A percentile compares a stretch with the other conserved stretches of the same genome.
Evolutionary conservation across 2,329 filamentous ascomycete genomes (phyloP).

Genomic region (Ceratocystis harringtonii): DNA sequence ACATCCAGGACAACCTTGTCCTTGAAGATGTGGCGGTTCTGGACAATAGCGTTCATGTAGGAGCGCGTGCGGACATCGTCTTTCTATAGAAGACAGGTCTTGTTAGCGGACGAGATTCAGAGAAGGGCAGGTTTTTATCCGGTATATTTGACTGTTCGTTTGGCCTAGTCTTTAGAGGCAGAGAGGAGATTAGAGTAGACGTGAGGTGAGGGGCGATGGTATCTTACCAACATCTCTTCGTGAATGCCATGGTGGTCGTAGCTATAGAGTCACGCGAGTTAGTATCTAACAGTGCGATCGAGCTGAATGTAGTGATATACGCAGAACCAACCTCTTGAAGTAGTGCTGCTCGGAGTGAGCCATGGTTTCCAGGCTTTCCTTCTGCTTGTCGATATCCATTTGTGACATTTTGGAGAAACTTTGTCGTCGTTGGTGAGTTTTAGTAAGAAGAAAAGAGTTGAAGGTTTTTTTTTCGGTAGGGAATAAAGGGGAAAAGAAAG

Average conservation of each 20-base stretch:
- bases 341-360: constrained; percentile 97
- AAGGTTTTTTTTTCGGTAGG: neutral
- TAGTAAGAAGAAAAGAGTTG: constrained; percentile 6
- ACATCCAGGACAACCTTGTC: constrained; percentile 79
- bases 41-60: constrained; percentile 94
- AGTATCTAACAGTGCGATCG: neutral
- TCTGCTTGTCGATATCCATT: constrained; percentile 45
- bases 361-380: constrained; percentile 54
- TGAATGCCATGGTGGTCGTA: constrained; percentile 99
- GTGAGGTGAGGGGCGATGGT: neutral
- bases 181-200: neutral
- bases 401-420: constrained; percentile 29
- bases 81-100: constrained; percentile 46
- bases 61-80: constrained; percentile 93
- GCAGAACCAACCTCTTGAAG: constrained; percentile 68
- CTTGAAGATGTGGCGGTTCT: constrained; percentile 91
- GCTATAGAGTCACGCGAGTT: constrained; percentile 31
- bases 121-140: too few relatives aligned
- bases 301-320: neutral
- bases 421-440: neutral
- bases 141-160: neutral
- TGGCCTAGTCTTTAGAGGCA: neutral
- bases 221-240: constrained; percentile 84
- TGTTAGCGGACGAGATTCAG: constrained; percentile 20
- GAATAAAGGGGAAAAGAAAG: neutral